These are phyloP conservation scores for Cyclanthera cordifolia DNA, from an alignment of 306 rosid genomes.

Conservation along the genomic window DNA sequence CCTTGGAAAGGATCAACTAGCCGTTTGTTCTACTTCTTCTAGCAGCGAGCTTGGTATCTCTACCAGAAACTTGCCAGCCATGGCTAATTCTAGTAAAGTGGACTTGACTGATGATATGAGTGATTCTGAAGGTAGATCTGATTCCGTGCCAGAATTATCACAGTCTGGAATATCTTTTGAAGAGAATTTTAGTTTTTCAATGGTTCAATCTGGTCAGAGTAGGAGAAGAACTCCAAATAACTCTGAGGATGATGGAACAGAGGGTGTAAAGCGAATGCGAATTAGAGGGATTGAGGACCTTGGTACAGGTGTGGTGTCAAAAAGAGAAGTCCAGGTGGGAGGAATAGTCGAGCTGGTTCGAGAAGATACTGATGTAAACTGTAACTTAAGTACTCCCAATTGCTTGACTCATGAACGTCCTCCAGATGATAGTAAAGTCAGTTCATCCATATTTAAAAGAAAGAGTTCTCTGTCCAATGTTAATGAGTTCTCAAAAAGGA, in stretches of 20 bases:
- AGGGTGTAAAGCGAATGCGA: slow-evolving; percentile 56
- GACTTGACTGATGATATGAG: slow-evolving; percentile 37
- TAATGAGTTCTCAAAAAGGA: slow-evolving; percentile 57
- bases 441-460: slow-evolving; percentile 43
- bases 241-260: slow-evolving; percentile 93
- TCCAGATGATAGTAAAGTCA: slow-evolving; percentile 40
- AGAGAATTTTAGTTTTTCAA: slow-evolving; percentile 54
- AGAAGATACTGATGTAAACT: slow-evolving; percentile 43
- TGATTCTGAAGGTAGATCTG: slow-evolving; percentile 53
- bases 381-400: slow-evolving; percentile 32
- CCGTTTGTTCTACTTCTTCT: slow-evolving; percentile 34
- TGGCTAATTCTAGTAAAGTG: slow-evolving; percentile 41
- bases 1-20: slow-evolving; percentile 40
- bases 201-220: slow-evolving; percentile 56
- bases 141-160: slow-evolving; percentile 74
- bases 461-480: slow-evolving; percentile 66
- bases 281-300: slow-evolving; percentile 94
- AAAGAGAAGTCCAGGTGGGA: slow-evolving; percentile 38
- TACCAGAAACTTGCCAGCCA: slow-evolving; percentile 37
- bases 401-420: slow-evolving; percentile 45
- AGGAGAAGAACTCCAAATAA: slow-evolving; percentile 80
- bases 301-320: slow-evolving; percentile 53
- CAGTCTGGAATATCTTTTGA: slow-evolving; percentile 88
- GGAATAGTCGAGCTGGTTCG: slow-evolving; percentile 44
- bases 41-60: slow-evolving; percentile 34